Base-by-base conservation (phyloP, 2,329 filamentous ascomycete species). In the Penicillium sp. region DNA sequence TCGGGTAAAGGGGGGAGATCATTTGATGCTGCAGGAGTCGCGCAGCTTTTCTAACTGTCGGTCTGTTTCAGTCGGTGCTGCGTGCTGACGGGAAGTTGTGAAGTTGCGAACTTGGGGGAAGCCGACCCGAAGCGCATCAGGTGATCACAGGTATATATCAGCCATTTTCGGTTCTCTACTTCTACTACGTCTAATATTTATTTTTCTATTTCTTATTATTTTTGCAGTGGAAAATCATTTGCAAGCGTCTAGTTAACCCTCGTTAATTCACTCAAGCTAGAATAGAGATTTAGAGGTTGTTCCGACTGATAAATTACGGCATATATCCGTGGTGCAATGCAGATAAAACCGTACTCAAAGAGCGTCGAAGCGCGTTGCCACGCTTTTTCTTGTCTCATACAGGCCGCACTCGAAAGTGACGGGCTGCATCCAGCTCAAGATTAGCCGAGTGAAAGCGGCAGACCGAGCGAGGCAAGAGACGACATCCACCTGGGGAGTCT, bases 381-480 rank as follows among this genome's bases (percentile, higher is more conserved):
- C 49, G 59, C 63, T 72, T 64, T 34, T 62, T 79, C 71, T 79
- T 61, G 77, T 79, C 77, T 75, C 76, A 65, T 78, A 71, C 75
- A 70, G 49, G 41, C 51, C 46, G 56, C 51, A 51, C 56, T 49
- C 43, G 4, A 29, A 43, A 52, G 48, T 56, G 52, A 56, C 52
- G 57, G 40, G 49, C 52, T 67, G 70, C 57, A 73, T 73, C 71
- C 68, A 72, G 71, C 70, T 74, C 71, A 73, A 74, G 68, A 71
- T 68, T 64, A 67, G 61, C 63, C 57, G 61, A 67, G 46, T 43
- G 54, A 52, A 56, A 56, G 45, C 63, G 58, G 64, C 63, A 69
- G 73, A 77, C 66, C 76, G 77, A 79, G 77, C 77, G 74, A 79
- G 77, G 77, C 68, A 76, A 75, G 75, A 78, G 77, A 79, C 76